These are phyloP conservation scores for Ascomycota sp. DNA, from an alignment of 2,329 filamentous ascomycete genomes.

Conservation along the genomic window DNA sequence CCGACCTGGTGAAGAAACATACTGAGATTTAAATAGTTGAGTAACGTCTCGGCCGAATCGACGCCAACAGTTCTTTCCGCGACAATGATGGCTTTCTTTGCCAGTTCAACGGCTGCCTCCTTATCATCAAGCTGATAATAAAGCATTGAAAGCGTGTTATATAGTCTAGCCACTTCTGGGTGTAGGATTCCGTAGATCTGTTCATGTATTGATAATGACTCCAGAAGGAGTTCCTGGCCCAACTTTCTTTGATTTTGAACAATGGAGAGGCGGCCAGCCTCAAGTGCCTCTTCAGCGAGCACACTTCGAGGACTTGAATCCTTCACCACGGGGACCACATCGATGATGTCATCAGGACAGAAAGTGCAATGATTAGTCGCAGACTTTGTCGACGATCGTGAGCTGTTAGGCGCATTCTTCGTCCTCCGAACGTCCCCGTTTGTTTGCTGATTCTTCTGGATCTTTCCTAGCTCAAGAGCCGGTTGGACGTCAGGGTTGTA, in stretches of 20 bases:
- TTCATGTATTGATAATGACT: conserved; percentile 88
- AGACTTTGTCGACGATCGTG: conserved; percentile 24
- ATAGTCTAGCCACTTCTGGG: conserved; percentile 85
- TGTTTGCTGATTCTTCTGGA: conserved; percentile 17
- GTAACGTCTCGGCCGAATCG: conserved; percentile 80
- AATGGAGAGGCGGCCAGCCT: conserved; percentile 90
- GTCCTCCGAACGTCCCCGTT: conserved; percentile 35
- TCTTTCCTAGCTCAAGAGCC: conserved; percentile 10
- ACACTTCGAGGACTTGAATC: conserved; percentile 81
- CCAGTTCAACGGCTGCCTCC: conserved; percentile 81
- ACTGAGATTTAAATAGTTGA: conserved; percentile 89
- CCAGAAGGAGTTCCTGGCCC: conserved; percentile 85
- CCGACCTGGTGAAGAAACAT: conserved; percentile 84
- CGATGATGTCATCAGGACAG: conserved; percentile 65
- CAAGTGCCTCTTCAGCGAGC: conserved; percentile 84
- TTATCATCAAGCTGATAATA: conserved; percentile 98
- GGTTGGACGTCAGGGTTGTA: conserved; percentile 11
- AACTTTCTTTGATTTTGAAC: conserved; percentile 89
- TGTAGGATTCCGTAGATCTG: conserved; percentile 97
- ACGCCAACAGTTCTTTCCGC: conserved; percentile 85
- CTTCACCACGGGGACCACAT: conserved; percentile 87
- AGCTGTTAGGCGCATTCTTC: conserved; percentile 35
- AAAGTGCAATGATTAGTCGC: conserved; percentile 32
- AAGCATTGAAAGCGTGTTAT: conserved; percentile 85
- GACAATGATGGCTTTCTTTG: conserved; percentile 90